Evolutionary conservation across 495 filamentous ascomycete species (phyloP), one percentile per base, ranked within the genome.

Genomic region (Tuber magnatum): DNA sequence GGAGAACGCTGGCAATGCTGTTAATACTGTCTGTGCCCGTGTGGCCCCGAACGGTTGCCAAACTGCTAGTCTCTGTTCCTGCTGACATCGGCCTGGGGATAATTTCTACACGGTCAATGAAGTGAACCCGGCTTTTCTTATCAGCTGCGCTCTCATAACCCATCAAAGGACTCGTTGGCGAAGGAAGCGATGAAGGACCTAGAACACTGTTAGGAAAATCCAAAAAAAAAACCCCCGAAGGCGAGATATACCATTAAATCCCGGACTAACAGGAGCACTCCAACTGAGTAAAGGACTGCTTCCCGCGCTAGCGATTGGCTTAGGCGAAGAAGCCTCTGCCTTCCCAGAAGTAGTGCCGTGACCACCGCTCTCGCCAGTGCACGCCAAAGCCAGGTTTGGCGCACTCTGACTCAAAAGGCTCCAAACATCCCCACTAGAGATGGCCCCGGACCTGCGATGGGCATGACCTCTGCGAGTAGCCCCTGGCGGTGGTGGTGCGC

Each of bases 371-470:
- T 51, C 71, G 56, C 32, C 70, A 43, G 73, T 71, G 42, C 77
- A 70, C 32, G 35, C 76, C 35, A 79, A 46, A 20, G 77, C 75
- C 61, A 79, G 61, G n/a, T 73, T 79, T 22, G 77, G 72, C 4
- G 81, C 81, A 71, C 81, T 82, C 75, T 82, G 80, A 42, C 74
- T 82, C 73, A 83, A 74, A 42, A 83, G 43, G 74, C 78, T 81
- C 81, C 81, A 83, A 28, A 83, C 81, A 71, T 83, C 81, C 35
- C 79, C 77, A 68, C 81, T 83, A 68, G 81, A 83, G 76, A 83
- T 82, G 28, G 81, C 81, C 71, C 81, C 81, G 51, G 81, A 83
- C 68, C 81, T 81, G 61, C 81, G 81, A 70, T 83, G 81, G 56
- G 81, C 81, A 73, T 83, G 81, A 40, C 81, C 81, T 73, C 80